Evolutionary conservation across 371 early-diverging fungal genomes (phyloP).

Genomic region (Zychaea mexicana): DNA sequence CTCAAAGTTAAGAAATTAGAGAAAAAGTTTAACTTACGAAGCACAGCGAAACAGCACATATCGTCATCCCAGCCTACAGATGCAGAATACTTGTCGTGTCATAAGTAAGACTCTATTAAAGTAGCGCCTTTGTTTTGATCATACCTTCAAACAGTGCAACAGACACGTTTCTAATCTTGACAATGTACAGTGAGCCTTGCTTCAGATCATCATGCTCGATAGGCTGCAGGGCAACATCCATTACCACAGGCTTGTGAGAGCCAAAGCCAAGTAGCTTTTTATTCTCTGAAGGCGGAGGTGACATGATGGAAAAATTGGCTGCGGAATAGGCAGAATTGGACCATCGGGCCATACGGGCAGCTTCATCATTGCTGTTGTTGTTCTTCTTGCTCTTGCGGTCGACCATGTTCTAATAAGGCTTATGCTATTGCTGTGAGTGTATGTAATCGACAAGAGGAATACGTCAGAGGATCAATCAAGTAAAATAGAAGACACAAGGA

Average conservation of each 20-base stretch:
- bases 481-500: background rate
- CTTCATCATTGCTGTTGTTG: constrained; percentile 3
- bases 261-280: constrained; percentile 20
- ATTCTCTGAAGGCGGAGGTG: constrained; percentile 10
- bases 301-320: constrained; percentile 12
- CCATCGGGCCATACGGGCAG: constrained; percentile 8
- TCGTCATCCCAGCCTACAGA: constrained; percentile 48
- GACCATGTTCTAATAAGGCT: background rate
- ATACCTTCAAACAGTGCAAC: constrained; percentile 50
- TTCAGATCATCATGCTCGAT: constrained; percentile 41
- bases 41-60: constrained; percentile 50
- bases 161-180: constrained; percentile 41
- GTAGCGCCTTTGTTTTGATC: constrained; percentile 5
- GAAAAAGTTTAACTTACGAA: constrained; percentile 28
- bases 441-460: background rate
- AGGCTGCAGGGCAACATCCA: background rate
- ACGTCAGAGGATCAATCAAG: background rate
- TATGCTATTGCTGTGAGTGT: too few species aligned
- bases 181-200: constrained; percentile 44
- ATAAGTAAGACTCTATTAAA: background rate
- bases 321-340: constrained; percentile 9
- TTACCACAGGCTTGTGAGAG: constrained; percentile 1
- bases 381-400: constrained; percentile 17
- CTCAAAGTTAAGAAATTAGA: background rate
- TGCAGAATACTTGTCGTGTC: background rate